Conservation (phyloP, 306 rosid genomes). For the Dalbergia cochinchinensis region DNA sequence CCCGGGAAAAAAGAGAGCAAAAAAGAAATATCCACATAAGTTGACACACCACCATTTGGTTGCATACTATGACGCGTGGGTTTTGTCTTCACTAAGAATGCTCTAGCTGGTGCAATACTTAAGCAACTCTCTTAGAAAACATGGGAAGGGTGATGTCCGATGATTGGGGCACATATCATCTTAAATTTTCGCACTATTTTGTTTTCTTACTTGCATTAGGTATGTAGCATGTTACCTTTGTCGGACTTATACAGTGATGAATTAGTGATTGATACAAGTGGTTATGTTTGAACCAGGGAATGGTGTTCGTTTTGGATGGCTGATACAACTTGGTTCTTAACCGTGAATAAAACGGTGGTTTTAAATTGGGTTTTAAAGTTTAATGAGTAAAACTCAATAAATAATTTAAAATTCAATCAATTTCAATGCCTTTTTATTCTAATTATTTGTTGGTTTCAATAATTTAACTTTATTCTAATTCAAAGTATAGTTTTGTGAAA, state of each 20-base stretch:
- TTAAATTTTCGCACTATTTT: slow-evolving; percentile 7
- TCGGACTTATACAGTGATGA: slow-evolving; percentile 1
- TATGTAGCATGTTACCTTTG: slow-evolving; percentile 50
- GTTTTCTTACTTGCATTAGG: slow-evolving; percentile 18
- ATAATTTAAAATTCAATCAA: neutral
- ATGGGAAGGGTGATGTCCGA: slow-evolving; percentile 33
- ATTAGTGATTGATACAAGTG: slow-evolving; percentile 25
- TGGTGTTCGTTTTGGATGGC: neutral
- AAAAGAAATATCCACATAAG: no score
- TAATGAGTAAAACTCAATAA: neutral
- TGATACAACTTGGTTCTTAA: neutral
- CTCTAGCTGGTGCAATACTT: neutral
- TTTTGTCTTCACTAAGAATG: neutral
- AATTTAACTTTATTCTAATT: neutral
- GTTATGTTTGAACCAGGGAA: neutral
- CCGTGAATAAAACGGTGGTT: neutral
- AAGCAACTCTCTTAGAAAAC: neutral
- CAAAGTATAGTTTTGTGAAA: neutral
- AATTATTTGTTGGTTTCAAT: no score
- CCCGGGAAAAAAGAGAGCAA: no score
- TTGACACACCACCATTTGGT: neutral
- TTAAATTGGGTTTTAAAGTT: neutral
- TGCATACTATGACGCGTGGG: neutral
- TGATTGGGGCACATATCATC: slow-evolving; percentile 44
- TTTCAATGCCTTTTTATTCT: no score